phyloP scores from a whole-genome alignment of 495 filamentous ascomycete genomes.

The Pyronema omphalodes region DNA sequence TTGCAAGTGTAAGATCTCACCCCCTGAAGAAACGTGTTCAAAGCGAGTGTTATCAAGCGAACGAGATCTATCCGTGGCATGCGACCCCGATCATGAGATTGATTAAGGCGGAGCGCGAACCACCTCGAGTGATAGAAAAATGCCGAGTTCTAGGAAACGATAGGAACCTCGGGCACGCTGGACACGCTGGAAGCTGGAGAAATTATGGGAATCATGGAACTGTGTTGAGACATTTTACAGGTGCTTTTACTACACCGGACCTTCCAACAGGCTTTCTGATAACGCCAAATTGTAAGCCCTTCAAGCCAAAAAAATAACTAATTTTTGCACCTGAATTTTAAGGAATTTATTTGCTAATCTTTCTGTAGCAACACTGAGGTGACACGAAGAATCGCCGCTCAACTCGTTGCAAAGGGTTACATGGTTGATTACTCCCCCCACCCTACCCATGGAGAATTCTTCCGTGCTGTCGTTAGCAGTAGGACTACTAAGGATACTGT shows the following conservation, averaged over 20 bases:
- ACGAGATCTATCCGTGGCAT: too few relatives aligned
- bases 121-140: too few relatives aligned
- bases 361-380: constrained; percentile 38
- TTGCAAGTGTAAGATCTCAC: constrained; percentile 44
- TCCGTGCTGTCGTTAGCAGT: constrained; percentile 73
- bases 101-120: too few relatives aligned
- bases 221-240: constrained; percentile 8
- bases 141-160: background rate
- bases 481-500: constrained; percentile 54
- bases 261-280: constrained; percentile 24
- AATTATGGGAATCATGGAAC: background rate
- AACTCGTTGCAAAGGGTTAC: constrained; percentile 55
- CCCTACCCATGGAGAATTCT: constrained; percentile 56
- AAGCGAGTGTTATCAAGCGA: too few relatives aligned
- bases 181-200: too few relatives aligned
- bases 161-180: too few relatives aligned
- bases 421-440: constrained; percentile 86
- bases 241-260: constrained; percentile 64
- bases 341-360: too few relatives aligned
- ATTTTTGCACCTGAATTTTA: background rate
- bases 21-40: background rate
- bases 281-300: constrained; percentile 28
- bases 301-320: background rate
- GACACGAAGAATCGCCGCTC: constrained; percentile 48
- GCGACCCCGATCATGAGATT: too few relatives aligned